Percentiles rank a stretch among this genome's conserved stretches.
Conservation (phyloP, 2,329 filamentous ascomycete genomes). For the Pezicula rhizophila region DNA sequence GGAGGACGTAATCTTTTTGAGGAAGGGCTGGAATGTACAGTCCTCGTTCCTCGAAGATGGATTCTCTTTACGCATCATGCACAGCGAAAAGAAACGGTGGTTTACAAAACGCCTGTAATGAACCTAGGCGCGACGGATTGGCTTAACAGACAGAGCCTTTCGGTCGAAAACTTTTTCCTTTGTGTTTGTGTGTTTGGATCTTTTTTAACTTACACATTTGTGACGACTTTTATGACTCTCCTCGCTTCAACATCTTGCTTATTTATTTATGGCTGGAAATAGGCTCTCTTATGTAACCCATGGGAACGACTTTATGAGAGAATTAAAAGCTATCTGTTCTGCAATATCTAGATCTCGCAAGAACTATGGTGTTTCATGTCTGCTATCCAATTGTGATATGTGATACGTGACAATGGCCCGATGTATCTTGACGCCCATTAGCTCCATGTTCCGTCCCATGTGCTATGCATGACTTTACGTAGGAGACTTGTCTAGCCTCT, state of each 20-base stretch:
- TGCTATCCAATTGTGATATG: neutral
- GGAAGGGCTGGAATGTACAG: neutral
- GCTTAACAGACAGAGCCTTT: constrained; percentile 1
- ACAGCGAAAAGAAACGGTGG: constrained; percentile 11
- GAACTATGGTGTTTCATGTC: constrained; percentile 51
- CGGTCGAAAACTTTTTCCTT: constrained; percentile 3
- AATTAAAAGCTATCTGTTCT: constrained; percentile 36
- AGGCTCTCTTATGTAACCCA: constrained; percentile 34
- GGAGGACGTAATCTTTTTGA: constrained; percentile 16
- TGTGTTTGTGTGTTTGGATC: constrained; percentile 4
- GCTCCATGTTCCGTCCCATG: neutral
- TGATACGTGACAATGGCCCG: too few species aligned
- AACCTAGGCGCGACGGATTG: constrained; percentile 19
- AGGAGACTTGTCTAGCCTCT: too few species aligned
- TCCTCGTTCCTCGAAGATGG: too few species aligned
- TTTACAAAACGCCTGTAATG: constrained; percentile 24
- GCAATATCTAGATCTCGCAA: constrained; percentile 8
- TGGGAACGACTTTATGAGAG: constrained; percentile 33
- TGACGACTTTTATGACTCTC: constrained; percentile 5
- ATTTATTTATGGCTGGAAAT: constrained; percentile 8
- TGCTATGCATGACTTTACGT: neutral
- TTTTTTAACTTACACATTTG: constrained; percentile 4
- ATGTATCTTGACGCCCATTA: too few species aligned
- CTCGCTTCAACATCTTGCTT: neutral
- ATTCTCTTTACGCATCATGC: constrained; percentile 9